phyloP scores from a whole-genome alignment of 805 yeast species.

The Tetrapisispora pingtungensis region DNA sequence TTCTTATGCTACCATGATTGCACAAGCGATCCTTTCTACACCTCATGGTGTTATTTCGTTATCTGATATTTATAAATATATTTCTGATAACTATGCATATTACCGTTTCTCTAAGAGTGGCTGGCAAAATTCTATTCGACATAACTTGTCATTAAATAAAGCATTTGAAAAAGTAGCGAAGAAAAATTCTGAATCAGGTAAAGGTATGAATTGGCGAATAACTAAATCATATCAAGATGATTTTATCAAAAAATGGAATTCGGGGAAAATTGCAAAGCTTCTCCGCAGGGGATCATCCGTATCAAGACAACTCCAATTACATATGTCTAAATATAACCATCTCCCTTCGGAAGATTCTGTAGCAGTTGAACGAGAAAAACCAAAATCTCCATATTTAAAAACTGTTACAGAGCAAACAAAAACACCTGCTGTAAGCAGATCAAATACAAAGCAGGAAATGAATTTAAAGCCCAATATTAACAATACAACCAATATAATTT shows the following conservation, averaged over 20 bases:
- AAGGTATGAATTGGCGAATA: conserved; percentile 98
- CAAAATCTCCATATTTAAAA: background rate
- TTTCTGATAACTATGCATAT: conserved; percentile 73
- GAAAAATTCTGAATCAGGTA: conserved; percentile 89
- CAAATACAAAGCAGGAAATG: too few species aligned
- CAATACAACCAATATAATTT: background rate
- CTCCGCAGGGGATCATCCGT: conserved; percentile 65
- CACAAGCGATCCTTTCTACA: conserved; percentile 87
- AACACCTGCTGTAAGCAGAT: background rate
- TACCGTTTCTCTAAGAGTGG: conserved; percentile 84
- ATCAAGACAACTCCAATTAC: conserved; percentile 66
- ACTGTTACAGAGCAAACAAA: background rate
- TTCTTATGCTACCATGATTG: conserved; percentile 94
- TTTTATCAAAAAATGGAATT: conserved; percentile 65
- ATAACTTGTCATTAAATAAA: conserved; percentile 83
- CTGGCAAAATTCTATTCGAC: conserved; percentile 97
- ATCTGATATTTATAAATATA: conserved; percentile 87
- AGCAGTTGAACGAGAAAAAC: background rate
- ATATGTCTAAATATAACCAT: conserved; percentile 39
- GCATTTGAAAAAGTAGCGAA: conserved; percentile 97
- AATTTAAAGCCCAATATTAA: background rate
- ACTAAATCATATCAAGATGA: conserved; percentile 74
- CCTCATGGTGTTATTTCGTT: conserved; percentile 77
- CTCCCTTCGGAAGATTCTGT: conserved; percentile 26
- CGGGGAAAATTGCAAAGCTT: conserved; percentile 59